Base-by-base conservation (phyloP, 1,284 basidiomycete species). In the Bjerkandera adusta region DNA sequence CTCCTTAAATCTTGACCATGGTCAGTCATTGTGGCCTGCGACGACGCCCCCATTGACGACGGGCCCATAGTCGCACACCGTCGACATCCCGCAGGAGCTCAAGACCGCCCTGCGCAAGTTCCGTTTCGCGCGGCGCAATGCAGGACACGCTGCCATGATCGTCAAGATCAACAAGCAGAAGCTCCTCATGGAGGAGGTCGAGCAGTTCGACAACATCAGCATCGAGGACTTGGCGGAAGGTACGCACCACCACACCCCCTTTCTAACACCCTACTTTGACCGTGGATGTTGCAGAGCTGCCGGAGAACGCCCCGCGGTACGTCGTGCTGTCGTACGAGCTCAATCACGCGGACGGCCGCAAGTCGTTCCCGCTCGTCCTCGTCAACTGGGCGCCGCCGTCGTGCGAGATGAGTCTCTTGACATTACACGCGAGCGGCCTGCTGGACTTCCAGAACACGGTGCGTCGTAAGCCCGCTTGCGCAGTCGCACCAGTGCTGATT, bases 301-400 rank as follows among this genome's bases (percentile, higher is more conserved):
- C 94, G 0, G 92, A 92, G 67, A 90, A 89, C 65, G 80, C 87
- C 4, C 94, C 94, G 8, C 79, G 94, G 56, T 97, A 92, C 63
- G 81, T 97, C 37, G 65, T 97, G 16, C 70, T 89, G 24, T 91
- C 90, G 12, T 90, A 95, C 60, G 86, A 91, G 59, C 76, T 94
- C 18, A 75, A 77, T 36, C 91, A 96, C 65, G 65, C 63, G 4
- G 95, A 97, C 59, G 94, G 94, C 3, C 77, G 95, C 29, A 84
- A 77, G 50, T 93, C 90, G 1, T 93, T 86, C 59, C 91, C 91
- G 1, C 72, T 94, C 12, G 81, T 91, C 2, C 72, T 95, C 43
- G 71, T 96, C 65, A 93, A 94, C 69, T 95, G 92, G 91, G 79
- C 79, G 15, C 92, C 92, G 16, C 74, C 70, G 5, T 76, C 81